phyloP scores from a whole-genome alignment of 176 grass and related monocot genomes.

The Avena eriantha region DNA sequence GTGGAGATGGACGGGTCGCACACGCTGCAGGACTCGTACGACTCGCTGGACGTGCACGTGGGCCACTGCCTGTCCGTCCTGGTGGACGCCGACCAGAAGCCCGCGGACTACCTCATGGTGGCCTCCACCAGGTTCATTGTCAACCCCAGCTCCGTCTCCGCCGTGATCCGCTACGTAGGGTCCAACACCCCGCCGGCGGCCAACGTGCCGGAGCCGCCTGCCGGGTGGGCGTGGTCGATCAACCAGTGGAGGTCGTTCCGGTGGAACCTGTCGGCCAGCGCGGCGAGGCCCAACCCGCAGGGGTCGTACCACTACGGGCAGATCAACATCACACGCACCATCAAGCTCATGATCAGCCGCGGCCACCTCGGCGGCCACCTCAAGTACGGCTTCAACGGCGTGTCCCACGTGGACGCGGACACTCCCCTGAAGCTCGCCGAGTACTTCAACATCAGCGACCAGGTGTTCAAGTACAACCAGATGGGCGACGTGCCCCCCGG shows the following conservation, averaged over 20 bases:
- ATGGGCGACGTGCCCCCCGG: conserved; percentile 55
- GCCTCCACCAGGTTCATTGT: conserved; percentile 69
- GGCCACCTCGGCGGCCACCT: conserved; percentile 58
- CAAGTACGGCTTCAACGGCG: conserved; percentile 63
- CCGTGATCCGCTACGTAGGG: conserved; percentile 60
- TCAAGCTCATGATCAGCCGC: conserved; percentile 62
- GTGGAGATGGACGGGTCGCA: conserved; percentile 78
- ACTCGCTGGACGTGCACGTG: conserved; percentile 65
- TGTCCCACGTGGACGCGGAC: conserved; percentile 64
- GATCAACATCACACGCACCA: conserved; percentile 95
- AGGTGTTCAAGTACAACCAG: conserved; percentile 70
- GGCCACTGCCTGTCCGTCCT: conserved; percentile 77
- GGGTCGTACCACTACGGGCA: conserved; percentile 95
- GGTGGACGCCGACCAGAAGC: conserved; percentile 63
- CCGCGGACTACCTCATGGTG: conserved; percentile 69
- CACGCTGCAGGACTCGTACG: conserved; percentile 63
- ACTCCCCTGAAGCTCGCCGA: conserved; percentile 80
- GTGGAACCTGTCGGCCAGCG: conserved; percentile 97
- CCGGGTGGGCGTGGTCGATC: conserved; percentile 86
- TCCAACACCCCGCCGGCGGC: conserved; percentile 54
- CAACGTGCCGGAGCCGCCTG: conserved; percentile 45
- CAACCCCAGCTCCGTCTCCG: conserved; percentile 1
- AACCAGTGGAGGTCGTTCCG: conserved; percentile 93
- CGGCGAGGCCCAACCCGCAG: conserved; percentile 94
- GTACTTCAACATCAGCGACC: conserved; percentile 69